Conservation (phyloP, 805 yeast species). For the Kluyveromyces aestuarii region DNA sequence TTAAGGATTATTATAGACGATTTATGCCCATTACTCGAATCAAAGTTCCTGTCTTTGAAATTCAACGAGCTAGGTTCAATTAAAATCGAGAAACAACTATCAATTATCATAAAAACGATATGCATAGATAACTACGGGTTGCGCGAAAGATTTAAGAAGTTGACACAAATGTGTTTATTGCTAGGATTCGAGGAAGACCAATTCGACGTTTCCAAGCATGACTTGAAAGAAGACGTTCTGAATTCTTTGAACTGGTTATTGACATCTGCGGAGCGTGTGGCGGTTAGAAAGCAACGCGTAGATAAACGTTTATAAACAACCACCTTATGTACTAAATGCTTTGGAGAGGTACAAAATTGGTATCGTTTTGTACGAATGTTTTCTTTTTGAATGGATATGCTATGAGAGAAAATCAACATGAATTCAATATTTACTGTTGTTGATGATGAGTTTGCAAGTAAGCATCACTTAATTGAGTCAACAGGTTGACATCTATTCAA, state of each 20-base stretch:
- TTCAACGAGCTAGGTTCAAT: slow-evolving; percentile 79
- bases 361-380: neutral
- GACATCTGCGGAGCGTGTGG: slow-evolving; percentile 64
- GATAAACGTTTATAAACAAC: slow-evolving; percentile 11
- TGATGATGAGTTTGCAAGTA: neutral
- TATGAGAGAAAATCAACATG: neutral
- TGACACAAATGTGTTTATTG: slow-evolving; percentile 76
- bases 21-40: slow-evolving; percentile 51
- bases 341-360: neutral
- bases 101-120: slow-evolving; percentile 62
- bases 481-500: neutral
- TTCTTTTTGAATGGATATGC: neutral
- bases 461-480: neutral
- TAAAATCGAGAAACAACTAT: slow-evolving; percentile 72
- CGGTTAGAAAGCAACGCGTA: slow-evolving; percentile 49
- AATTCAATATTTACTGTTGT: neutral
- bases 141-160: slow-evolving; percentile 67
- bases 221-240: slow-evolving; percentile 34
- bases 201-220: slow-evolving; percentile 23
- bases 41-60: slow-evolving; percentile 55
- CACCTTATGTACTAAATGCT: too few species aligned
- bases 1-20: slow-evolving; percentile 44
- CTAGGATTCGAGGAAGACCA: slow-evolving; percentile 74
- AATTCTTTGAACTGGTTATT: slow-evolving; percentile 56
- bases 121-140: slow-evolving; percentile 65